A percentile compares a stretch with the other conserved stretches of the same genome.
Evolutionary conservation across 805 yeast species (phyloP).

Genomic region (Suhomyces xylopsoci): DNA sequence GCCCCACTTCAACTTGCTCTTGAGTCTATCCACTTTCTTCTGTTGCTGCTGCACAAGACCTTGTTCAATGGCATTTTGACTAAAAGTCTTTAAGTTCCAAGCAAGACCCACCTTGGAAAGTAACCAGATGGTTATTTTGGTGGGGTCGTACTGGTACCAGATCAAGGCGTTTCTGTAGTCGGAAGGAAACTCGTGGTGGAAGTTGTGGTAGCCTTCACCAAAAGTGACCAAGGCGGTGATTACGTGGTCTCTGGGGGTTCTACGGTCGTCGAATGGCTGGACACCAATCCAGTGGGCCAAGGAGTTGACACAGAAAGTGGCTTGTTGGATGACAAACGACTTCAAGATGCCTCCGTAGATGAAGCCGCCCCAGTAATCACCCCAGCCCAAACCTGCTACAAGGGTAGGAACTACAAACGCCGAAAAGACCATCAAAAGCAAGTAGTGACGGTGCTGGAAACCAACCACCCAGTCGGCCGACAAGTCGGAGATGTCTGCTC

Average conservation of each 20-base stretch:
- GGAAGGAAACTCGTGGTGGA: constrained; percentile 88
- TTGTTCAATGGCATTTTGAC: constrained; percentile 79
- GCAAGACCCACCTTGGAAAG: constrained; percentile 67
- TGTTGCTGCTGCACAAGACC: constrained; percentile 81
- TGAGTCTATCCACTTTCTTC: constrained; percentile 67
- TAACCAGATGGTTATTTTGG: constrained; percentile 59
- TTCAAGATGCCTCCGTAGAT: constrained; percentile 72
- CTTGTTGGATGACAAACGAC: constrained; percentile 73
- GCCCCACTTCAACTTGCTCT: constrained; percentile 71
- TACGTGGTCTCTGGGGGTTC: constrained; percentile 83
- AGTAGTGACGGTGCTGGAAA: constrained; percentile 79
- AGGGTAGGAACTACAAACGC: constrained; percentile 64
- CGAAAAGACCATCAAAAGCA: constrained; percentile 54
- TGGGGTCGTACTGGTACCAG: constrained; percentile 88
- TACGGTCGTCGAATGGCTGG: constrained; percentile 83
- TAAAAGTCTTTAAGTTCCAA: constrained; percentile 69
- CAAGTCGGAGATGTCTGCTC: constrained; percentile 79
- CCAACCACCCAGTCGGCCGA: constrained; percentile 74
- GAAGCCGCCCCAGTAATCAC: constrained; percentile 62
- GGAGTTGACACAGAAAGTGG: constrained; percentile 82
- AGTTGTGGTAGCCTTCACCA: constrained; percentile 88
- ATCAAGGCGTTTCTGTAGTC: constrained; percentile 85
- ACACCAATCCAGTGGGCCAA: constrained; percentile 84
- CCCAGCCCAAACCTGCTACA: constrained; percentile 27
- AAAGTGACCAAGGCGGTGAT: constrained; percentile 78